Evolutionary conservation across 2,329 filamentous ascomycete species (phyloP).

Genomic region (Exserohilum rostratum): DNA sequence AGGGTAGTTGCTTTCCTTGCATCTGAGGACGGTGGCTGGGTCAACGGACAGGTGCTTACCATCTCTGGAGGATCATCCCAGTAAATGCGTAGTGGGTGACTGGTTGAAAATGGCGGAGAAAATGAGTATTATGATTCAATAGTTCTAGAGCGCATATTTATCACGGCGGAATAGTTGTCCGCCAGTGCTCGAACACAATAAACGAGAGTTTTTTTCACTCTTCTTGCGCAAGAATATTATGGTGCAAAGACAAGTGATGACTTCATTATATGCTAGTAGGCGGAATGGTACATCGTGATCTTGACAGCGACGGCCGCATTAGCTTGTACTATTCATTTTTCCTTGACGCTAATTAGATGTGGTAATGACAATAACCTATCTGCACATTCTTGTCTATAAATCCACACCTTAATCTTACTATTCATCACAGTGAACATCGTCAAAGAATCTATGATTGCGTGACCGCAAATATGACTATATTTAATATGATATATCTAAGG

Average conservation of each 20-base stretch:
- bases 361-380: too few species aligned
- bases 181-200: slow-evolving; percentile 9
- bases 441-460: too few species aligned
- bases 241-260: too few species aligned
- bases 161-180: not conserved
- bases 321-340: too few species aligned
- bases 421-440: too few species aligned
- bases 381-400: too few species aligned
- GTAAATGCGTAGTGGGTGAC: slow-evolving; percentile 21
- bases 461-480: too few species aligned
- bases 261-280: too few species aligned
- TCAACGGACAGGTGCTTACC: slow-evolving; percentile 50
- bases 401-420: too few species aligned
- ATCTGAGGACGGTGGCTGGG: slow-evolving; percentile 50
- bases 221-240: not conserved
- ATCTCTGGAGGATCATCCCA: slow-evolving; percentile 51
- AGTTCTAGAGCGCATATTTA: slow-evolving; percentile 2
- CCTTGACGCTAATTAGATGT: too few species aligned
- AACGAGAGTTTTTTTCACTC: not conserved
- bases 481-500: not conserved
- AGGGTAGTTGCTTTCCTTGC: slow-evolving; percentile 51
- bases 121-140: not conserved
- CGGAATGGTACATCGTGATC: too few species aligned
- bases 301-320: too few species aligned
- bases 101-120: not conserved